Conservation (phyloP, 768 basidiomycete genomes). For the Mycena venus region DNA sequence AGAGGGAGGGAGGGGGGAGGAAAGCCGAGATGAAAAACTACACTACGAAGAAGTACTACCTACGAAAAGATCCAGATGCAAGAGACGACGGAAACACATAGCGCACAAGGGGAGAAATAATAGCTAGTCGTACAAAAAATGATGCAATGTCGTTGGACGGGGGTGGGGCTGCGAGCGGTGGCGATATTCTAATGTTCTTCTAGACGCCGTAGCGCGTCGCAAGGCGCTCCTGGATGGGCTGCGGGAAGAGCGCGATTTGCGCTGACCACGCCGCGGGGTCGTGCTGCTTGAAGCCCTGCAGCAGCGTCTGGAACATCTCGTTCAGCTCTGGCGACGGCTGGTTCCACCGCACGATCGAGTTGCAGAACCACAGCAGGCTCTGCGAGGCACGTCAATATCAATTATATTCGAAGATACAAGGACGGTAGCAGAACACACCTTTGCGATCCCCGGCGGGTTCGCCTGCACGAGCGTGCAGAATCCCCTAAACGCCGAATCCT, state of each 20-base stretch:
- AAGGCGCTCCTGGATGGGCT: slow-evolving; percentile 89
- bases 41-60: slow-evolving; percentile 25
- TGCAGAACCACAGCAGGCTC: slow-evolving; percentile 98
- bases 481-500: slow-evolving; percentile 98
- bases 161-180: background rate
- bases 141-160: background rate
- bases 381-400: too few relatives aligned
- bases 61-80: slow-evolving; percentile 60
- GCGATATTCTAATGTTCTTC: slow-evolving; percentile 23
- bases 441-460: slow-evolving; percentile 94
- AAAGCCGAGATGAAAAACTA: background rate
- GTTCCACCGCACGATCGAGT: slow-evolving; percentile 96
- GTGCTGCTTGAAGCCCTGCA: slow-evolving; percentile 92
- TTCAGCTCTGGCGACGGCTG: slow-evolving; percentile 93
- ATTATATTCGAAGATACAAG: too few relatives aligned
- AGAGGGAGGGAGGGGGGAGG: background rate
- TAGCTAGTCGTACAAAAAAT: slow-evolving; percentile 30
- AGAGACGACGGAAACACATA: slow-evolving; percentile 48
- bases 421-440: slow-evolving; percentile 68
- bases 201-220: slow-evolving; percentile 90
- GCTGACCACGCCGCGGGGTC: slow-evolving; percentile 88
- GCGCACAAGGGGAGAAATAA: slow-evolving; percentile 9
- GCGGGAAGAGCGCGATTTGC: slow-evolving; percentile 88
- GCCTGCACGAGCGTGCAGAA: slow-evolving; percentile 95
- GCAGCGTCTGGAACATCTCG: slow-evolving; percentile 91